Evolutionary conservation across 148 eudicot genomes (phyloP), one percentile per base, ranked within the genome.

Genomic region (Nepenthes gracilis): DNA sequence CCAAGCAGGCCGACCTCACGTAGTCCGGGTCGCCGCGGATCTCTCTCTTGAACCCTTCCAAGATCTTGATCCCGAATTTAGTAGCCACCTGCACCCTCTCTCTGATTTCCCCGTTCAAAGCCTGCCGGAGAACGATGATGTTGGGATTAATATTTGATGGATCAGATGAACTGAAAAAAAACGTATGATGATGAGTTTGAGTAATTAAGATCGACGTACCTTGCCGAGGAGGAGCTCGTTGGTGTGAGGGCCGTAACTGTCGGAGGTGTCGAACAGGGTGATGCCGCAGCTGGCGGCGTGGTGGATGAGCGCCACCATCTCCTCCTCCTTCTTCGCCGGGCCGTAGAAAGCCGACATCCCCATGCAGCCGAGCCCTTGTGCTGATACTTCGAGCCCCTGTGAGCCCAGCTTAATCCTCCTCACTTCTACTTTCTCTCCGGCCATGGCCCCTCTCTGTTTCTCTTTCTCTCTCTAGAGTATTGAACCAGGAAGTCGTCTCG

Each of bases 331-430:
- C 35, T 35, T 49, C 33, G 64, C 48, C 2, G 54, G 36, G 48
- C 47, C 40, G 38, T 47, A 61, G 13, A 61, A 47, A 8, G 54
- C 48, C 9, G 48, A 38, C 11, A 61, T 13, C 2, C 64, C 55
- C 34, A 49, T 61, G 55, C 64, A 61, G 1, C 55, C 64, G 38
- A 61, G 12, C 13, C 64, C 55, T 35, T 38, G 55, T 8, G 37
- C 47, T 6, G 64, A 61, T 61, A 43, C 0, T 23, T 23, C 23
- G 23, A 23, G 23, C 23, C 23, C 23, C 23, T 23, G 23, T 23
- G 23, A 23, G 4, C 64, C 64, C 54, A 61, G 49, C 10, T 61
- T 61, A 33, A 61, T 54, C 55, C 10, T 61, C 12, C 51, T 48
- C 7, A 61, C 5, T 34, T 2, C 12, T 12, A 40, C 64, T 61